Base-by-base conservation (phyloP, 2,329 filamentous ascomycete genomes). In the Curvularia spicifera region DNA sequence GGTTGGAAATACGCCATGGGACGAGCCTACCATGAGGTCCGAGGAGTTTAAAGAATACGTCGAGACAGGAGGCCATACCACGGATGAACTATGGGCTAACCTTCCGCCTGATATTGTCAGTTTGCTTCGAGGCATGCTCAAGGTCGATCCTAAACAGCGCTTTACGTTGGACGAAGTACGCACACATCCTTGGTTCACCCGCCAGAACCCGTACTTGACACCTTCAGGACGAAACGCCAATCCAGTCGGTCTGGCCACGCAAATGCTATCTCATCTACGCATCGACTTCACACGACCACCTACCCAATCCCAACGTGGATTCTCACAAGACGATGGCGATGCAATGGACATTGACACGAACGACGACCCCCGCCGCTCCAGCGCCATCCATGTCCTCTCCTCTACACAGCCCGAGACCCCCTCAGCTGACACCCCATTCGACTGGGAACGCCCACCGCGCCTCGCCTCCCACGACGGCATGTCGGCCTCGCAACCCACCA, bases 1-100 rank as follows among this genome's bases (percentile, higher is more conserved):
- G 3, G 93, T 96, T 1, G 95, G 95, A 9, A 99, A 99, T 74
- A 99, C 95, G 1, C 95, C 95, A 0, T 99, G 95, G 95, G 95
- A 98, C 71, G 91, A 95, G 73, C 95, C 95, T 0, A 94, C 93
- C 2, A 80, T 85, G 35, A 84, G 87, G 56, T 97, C 92, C 74
- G 96, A 91, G 82, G 95, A 99, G 78, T 99, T 91, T 68, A 86
- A 90, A 68, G 93, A 97, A 76, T 99, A 96, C 74, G 82, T 91
- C 40, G 85, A 87, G 57, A 91, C 87, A 1, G 88, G 89, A 51
- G 91, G 93, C n/a, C 87, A 88, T 63, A 94, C 91, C 64, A 86
- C 85, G 2, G 95, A 99, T 73, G 89, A 91, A 54, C 82, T 98
- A 2, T 99, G 95, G 95, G 80, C 87, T 64, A 87, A 89, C 55